phyloP scores from a whole-genome alignment of 106 monocot genomes.

The Acanthochlamys bracteata region DNA sequence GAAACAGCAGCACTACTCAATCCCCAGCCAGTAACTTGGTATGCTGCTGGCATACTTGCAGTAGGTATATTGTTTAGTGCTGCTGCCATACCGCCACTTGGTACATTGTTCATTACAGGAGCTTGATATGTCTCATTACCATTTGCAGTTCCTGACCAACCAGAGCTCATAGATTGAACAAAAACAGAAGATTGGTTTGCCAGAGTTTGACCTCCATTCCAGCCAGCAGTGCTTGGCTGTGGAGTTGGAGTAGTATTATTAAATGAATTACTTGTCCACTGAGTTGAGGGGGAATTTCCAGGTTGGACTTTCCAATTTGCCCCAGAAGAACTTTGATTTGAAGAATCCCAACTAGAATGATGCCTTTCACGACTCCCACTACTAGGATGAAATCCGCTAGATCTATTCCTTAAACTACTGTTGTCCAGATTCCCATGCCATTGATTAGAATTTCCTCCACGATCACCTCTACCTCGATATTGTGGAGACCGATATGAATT shows the following conservation, averaged over 20 bases:
- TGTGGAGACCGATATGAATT: slow-evolving; percentile 12
- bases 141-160: slow-evolving; percentile 1
- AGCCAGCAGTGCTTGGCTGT: slow-evolving; percentile 8
- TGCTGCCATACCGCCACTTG: too few species aligned
- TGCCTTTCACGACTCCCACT: slow-evolving; percentile 15
- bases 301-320: slow-evolving; percentile 11
- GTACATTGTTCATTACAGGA: too few species aligned
- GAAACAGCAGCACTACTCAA: background rate
- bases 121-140: slow-evolving; percentile 7
- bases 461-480: slow-evolving; percentile 16
- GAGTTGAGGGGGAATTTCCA: slow-evolving; percentile 21
- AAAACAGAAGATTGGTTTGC: slow-evolving; percentile 3
- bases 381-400: slow-evolving; percentile 3
- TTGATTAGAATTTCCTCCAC: slow-evolving; percentile 17
- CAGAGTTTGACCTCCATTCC: slow-evolving; percentile 14
- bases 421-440: slow-evolving; percentile 27
- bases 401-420: slow-evolving; percentile 20
- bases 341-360: slow-evolving; percentile 13
- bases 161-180: slow-evolving; percentile 5
- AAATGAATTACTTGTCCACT: slow-evolving; percentile 6
- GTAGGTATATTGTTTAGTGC: slow-evolving; percentile 4
- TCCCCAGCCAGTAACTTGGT: slow-evolving; percentile 5
- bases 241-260: slow-evolving; percentile 12
- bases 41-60: background rate
- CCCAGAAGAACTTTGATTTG: slow-evolving; percentile 6